phyloP scores from a whole-genome alignment of 257 asterid genomes.

The Henckelia pumila region DNA sequence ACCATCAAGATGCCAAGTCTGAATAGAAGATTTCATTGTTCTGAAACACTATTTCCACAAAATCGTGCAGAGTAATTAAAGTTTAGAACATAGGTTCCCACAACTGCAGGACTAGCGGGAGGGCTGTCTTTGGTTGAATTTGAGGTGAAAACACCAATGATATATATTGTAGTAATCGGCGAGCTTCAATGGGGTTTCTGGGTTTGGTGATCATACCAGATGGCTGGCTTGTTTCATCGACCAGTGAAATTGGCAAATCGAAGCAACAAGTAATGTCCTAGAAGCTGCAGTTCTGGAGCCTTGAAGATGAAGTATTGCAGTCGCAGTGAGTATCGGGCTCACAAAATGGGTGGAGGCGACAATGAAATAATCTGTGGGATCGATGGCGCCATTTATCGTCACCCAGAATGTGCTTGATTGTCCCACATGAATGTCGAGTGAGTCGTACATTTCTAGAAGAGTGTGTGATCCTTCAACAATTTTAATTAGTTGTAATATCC shows the following conservation, averaged over 20 bases:
- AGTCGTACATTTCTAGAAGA: constrained; percentile 51
- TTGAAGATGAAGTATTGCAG: constrained; percentile 47
- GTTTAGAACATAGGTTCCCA: constrained; percentile 43
- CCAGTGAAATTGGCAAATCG: constrained; percentile 50
- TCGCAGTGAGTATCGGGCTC: constrained; percentile 44
- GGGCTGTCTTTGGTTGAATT: constrained; percentile 45
- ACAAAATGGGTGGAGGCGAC: constrained; percentile 68
- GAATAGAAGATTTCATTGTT: constrained; percentile 56
- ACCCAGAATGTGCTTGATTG: constrained; percentile 70
- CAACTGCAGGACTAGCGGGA: constrained; percentile 36
- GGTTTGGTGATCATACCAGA: constrained; percentile 48
- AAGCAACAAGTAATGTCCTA: constrained; percentile 45
- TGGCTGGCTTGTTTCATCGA: constrained; percentile 84
- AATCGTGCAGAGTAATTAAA: constrained; percentile 58
- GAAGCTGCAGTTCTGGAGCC: constrained; percentile 50
- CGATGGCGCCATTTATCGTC: constrained; percentile 22
- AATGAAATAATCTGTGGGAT: constrained; percentile 43
- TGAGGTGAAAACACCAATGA: constrained; percentile 53
- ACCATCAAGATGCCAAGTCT: constrained; percentile 83
- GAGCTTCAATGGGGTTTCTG: constrained; percentile 76
- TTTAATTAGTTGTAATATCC: too few relatives aligned
- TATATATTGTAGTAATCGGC: constrained; percentile 70
- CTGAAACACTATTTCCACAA: constrained; percentile 59
- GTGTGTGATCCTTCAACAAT: constrained; percentile 86
- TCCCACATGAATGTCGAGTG: constrained; percentile 75